Evolutionary conservation across 1,284 basidiomycete species (phyloP).

Genomic region (Taiwanofungus camphoratus): DNA sequence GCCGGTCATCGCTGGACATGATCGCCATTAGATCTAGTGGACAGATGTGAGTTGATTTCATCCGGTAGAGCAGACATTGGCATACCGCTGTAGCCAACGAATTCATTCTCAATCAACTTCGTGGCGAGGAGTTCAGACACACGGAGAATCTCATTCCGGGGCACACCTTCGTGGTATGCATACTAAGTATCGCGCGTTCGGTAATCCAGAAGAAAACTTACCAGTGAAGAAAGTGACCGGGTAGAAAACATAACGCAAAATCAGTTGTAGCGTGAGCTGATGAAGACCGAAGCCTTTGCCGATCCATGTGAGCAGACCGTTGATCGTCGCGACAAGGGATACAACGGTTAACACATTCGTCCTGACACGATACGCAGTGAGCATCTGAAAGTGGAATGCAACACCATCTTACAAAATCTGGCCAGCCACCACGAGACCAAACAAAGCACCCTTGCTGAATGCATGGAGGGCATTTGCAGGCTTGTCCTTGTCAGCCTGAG

Average conservation of each 20-base stretch:
- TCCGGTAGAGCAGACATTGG: slow-evolving; percentile 6
- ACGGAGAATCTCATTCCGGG: slow-evolving; percentile 62
- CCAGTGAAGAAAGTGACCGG: slow-evolving; percentile 82
- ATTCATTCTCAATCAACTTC: slow-evolving; percentile 87
- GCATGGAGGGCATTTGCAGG: slow-evolving; percentile 82
- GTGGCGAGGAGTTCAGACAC: slow-evolving; percentile 81
- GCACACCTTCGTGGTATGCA: slow-evolving; percentile 66
- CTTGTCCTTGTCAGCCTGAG: slow-evolving; percentile 42
- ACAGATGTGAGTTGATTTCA: not conserved
- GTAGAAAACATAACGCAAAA: slow-evolving; percentile 85
- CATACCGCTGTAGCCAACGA: slow-evolving; percentile 66
- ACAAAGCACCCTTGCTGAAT: slow-evolving; percentile 81
- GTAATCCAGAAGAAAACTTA: slow-evolving; percentile 16
- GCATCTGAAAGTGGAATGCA: not conserved
- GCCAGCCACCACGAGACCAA: slow-evolving; percentile 82
- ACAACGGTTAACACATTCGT: slow-evolving; percentile 78
- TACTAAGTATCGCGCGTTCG: no score
- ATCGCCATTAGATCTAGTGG: slow-evolving; percentile 46
- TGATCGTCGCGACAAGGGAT: slow-evolving; percentile 75
- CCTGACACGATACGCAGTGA: slow-evolving; percentile 27
- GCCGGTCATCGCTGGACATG: slow-evolving; percentile 42
- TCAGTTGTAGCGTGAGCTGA: slow-evolving; percentile 76
- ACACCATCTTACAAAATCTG: slow-evolving; percentile 62
- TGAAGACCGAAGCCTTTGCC: slow-evolving; percentile 83
- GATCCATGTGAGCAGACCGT: slow-evolving; percentile 86